Evolutionary conservation across 2,329 filamentous ascomycete genomes (phyloP), one percentile per base, ranked within the genome.

Genomic region (Coniochaeta pulveracea): DNA sequence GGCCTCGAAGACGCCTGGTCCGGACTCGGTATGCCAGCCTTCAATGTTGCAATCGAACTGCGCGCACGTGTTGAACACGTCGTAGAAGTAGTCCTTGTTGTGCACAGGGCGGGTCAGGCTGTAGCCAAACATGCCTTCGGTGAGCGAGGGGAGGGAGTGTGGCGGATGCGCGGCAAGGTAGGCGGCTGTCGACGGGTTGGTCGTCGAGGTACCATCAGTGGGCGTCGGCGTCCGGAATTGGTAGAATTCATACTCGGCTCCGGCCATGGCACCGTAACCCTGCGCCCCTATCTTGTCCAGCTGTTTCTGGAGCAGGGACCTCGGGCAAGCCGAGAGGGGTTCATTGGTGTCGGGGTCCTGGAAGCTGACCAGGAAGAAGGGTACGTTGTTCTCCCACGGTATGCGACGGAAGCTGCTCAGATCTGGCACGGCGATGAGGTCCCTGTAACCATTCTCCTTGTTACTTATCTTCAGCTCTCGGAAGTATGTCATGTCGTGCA

Each of bases 61-160:
- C 43, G 72, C 67, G 60, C 85, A 93, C 0, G 80, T 72, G 42
- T 93, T 75, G 56, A 85, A 94, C 32, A 94, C 72, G 28, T 80
- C 76, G 54, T 94, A 94, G 60, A 83, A 95, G 61, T 89, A 94
- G 26, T 91, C 84, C 57, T 93, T 78, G 56, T 94, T 94, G 50
- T 93, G 85, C 2, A 88, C 74, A 0, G 88, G 83, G 15, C 86
- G 69, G 8, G 84, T 93, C 43, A 94, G 64, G 42, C 84, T 91
- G 63, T 95, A 95, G 38, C 86, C 88, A 48, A 94, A 94, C 88
- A 94, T 94, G 49, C 88, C 88, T 51, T 93, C 84, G 7, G 88
- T 93, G 33, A 95, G 61, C 16, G 81, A 66, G 1, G 85, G 85
- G 7, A 94, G 69, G n/a, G 75, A 57, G 31, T 79, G 64, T 10